Percentiles rank a stretch among this genome's conserved stretches.
Conservation (phyloP, 768 basidiomycete genomes). For the Ramaria rubella region DNA sequence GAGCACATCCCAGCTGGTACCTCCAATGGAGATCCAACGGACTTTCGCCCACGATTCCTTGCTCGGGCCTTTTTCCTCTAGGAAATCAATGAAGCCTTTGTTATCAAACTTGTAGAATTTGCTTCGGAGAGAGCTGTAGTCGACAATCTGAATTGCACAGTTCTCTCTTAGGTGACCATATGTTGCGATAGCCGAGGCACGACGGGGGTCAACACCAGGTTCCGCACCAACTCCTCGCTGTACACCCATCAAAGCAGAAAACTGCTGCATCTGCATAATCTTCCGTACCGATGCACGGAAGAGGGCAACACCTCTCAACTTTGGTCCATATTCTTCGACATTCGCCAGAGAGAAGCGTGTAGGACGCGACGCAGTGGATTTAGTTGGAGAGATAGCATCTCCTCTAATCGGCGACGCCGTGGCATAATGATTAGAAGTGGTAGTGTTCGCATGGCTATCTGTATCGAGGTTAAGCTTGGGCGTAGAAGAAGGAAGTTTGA, state of each 20-base stretch:
- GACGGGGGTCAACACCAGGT: constrained; percentile 64
- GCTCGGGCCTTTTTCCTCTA: constrained; percentile 39
- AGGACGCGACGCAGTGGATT: not conserved
- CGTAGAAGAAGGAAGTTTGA: no score
- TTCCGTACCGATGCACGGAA: constrained; percentile 54
- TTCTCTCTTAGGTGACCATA: constrained; percentile 54
- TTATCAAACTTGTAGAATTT: constrained; percentile 54
- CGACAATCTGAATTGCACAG: constrained; percentile 60
- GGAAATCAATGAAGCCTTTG: constrained; percentile 49
- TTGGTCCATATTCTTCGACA: not conserved
- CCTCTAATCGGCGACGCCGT: not conserved
- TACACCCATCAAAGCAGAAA: constrained; percentile 30
- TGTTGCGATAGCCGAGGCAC: constrained; percentile 45
- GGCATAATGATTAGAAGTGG: not conserved
- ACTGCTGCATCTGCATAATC: constrained; percentile 56
- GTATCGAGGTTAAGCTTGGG: no score
- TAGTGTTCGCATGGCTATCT: not conserved
- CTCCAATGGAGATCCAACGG: constrained; percentile 72
- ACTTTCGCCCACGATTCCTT: constrained; percentile 59
- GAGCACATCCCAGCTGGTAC: constrained; percentile 65
- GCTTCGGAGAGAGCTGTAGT: constrained; percentile 54
- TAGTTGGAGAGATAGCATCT: no score
- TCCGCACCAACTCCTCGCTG: constrained; percentile 51
- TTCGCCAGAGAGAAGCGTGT: no score
- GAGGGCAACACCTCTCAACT: constrained; percentile 27